Evolutionary conservation across 2,329 filamentous ascomycete species (phyloP), one percentile per base, ranked within the genome.

Genomic region (Paecilomyces dactylethromorphus): DNA sequence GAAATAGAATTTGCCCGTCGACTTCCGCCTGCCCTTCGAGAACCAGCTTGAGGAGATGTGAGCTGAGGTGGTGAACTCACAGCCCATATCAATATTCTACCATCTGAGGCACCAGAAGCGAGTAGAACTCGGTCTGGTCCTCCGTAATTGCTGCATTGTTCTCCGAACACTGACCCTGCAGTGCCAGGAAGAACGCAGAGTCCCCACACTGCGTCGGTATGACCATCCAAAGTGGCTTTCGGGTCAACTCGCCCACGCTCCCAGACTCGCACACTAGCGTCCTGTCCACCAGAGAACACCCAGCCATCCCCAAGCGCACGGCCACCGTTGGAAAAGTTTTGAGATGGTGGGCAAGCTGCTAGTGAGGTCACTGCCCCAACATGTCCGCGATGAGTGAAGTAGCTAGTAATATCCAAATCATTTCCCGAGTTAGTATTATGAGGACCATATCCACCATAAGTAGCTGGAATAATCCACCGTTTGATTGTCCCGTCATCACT

Each of bases 231-330:
- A 0, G 92, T 96, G 1, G 92, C 92, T 75, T 97, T 97, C 7
- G 94, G 92, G 71, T 97, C 94, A 32, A 99, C 91, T 53, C 93
- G 83, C 29, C 93, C 93, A 55, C 92, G 86, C 74, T 99, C 93
- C 94, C 94, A 99, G 0, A 99, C 92, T 31, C 92, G 86, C 39
- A 99, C 87, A 6, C 91, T 96, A 18, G 90, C 87, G 74, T 99
- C 94, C 72, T 97, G 92, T 3, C 94, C 94, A 61, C 94, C 94
- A 4, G 93, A 97, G 75, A 99, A 99, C 64, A 99, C 92, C 94
- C 94, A 99, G 29, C 94, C 94, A 67, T 97, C 94, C 32, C 93
- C 93, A 66, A 89, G 86, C 7, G 90, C 91, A 62, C 92, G 86
- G 6, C 92, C 92, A 35, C 92, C 91, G 18, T 91, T 95, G 7